Percentiles rank a stretch among this genome's conserved stretches.
These are phyloP conservation scores for Fusarium zealandicum DNA, from an alignment of 2,329 filamentous ascomycete species.

Conservation along the genomic window DNA sequence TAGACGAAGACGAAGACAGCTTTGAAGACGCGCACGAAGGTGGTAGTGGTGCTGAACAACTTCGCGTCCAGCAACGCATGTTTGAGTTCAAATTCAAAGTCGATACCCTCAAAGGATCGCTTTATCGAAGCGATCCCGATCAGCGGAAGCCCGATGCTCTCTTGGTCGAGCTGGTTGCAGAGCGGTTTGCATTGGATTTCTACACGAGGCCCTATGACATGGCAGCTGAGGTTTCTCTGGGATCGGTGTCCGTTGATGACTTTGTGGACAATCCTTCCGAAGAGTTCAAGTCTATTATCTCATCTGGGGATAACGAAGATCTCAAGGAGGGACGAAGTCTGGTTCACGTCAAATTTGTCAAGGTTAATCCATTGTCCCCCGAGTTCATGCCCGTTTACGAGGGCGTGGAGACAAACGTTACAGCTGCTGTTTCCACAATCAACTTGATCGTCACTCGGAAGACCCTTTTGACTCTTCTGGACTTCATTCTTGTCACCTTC, in stretches of 20 bases:
- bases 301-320: constrained; percentile 77
- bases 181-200: constrained; percentile 86
- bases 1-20: constrained; percentile 70
- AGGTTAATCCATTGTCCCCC: constrained; percentile 88
- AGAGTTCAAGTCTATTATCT: constrained; percentile 98
- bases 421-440: constrained; percentile 91
- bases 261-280: constrained; percentile 88
- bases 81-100: constrained; percentile 98
- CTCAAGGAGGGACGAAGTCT: constrained; percentile 80
- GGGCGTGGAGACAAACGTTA: constrained; percentile 91
- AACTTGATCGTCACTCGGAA: constrained; percentile 93
- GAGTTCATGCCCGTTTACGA: constrained; percentile 94
- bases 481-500: constrained; percentile 95
- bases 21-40: constrained; percentile 72
- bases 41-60: constrained; percentile 58
- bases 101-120: constrained; percentile 88
- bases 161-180: constrained; percentile 88
- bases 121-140: constrained; percentile 86
- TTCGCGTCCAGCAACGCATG: constrained; percentile 84
- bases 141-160: constrained; percentile 78
- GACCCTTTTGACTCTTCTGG: constrained; percentile 88
- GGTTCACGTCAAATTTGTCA: constrained; percentile 87
- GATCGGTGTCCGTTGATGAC: constrained; percentile 88
- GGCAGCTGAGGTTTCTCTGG: constrained; percentile 87
- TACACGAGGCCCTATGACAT: constrained; percentile 91